A percentile compares a stretch with the other conserved stretches of the same genome.
Conservation (phyloP, 345 rosid genomes). For the Erysimum cheiranthoides region DNA sequence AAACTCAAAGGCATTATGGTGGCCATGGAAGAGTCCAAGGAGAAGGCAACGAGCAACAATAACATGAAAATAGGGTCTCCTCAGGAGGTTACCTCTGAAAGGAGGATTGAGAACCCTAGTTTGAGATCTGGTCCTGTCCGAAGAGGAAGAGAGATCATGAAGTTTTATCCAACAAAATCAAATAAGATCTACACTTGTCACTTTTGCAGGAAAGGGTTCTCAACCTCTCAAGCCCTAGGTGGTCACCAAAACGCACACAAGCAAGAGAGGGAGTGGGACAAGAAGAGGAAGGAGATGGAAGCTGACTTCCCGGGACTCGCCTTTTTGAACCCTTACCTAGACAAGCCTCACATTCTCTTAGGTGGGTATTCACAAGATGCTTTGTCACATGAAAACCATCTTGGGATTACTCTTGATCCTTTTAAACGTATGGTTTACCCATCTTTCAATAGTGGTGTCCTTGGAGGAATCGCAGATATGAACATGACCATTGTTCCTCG, state of each 20-base stretch:
- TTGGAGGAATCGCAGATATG: conserved; percentile 8
- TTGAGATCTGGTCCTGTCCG: conserved; percentile 23
- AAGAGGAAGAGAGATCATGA: conserved; percentile 40
- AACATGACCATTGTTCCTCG: conserved; percentile 24
- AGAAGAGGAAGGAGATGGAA: conserved; percentile 43
- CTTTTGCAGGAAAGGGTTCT: conserved; percentile 50
- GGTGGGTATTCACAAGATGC: conserved; percentile 46
- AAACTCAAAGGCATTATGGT: not conserved
- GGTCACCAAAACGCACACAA: conserved; percentile 98
- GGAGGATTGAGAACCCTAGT: conserved; percentile 24
- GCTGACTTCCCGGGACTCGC: conserved; percentile 4
- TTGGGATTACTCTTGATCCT: conserved; percentile 43
- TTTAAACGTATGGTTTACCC: conserved; percentile 10
- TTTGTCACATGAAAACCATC: conserved; percentile 45
- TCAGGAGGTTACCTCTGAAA: conserved; percentile 29
- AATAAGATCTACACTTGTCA: conserved; percentile 36
- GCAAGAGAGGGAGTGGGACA: conserved; percentile 67
- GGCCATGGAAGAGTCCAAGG: conserved; percentile 6
- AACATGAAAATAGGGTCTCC: conserved; percentile 14
- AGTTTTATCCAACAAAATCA: conserved; percentile 35
- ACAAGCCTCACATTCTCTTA: conserved; percentile 41
- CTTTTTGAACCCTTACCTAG: conserved; percentile 28
- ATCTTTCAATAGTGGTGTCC: conserved; percentile 22
- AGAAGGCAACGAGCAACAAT: conserved; percentile 4
- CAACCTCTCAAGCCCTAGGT: conserved; percentile 89